Percentiles rank a stretch among this genome's conserved stretches.
phyloP scores from a whole-genome alignment of 1,139 yeast species.

The Scheffersomyces parashehatae region DNA sequence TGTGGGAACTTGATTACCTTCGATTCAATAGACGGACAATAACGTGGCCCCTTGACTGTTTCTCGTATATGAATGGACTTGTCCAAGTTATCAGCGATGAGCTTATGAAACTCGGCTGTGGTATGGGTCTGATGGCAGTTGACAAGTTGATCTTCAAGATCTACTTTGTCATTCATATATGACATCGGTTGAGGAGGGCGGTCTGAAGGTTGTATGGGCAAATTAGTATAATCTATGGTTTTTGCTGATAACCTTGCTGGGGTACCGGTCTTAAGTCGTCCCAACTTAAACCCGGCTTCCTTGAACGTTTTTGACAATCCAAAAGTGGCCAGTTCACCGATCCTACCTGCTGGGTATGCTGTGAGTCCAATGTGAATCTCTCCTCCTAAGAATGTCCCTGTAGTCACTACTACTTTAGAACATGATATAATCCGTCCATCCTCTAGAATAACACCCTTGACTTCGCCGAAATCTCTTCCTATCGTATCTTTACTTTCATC shows the following conservation, averaged over 20 bases:
- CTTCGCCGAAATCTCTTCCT: constrained; percentile 42
- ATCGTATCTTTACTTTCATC: constrained; percentile 21
- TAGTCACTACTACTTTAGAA: constrained; percentile 78
- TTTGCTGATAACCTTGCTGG: constrained; percentile 83
- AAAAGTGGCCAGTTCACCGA: constrained; percentile 89
- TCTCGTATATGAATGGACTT: constrained; percentile 89
- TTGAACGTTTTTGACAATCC: constrained; percentile 80
- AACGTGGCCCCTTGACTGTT: constrained; percentile 94
- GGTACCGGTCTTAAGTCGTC: constrained; percentile 94
- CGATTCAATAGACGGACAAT: constrained; percentile 95
- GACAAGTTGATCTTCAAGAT: constrained; percentile 57
- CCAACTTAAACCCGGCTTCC: constrained; percentile 78
- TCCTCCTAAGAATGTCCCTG: constrained; percentile 93
- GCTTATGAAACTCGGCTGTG: constrained; percentile 69
- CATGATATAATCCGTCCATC: constrained; percentile 65
- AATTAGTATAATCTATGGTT: constrained; percentile 63
- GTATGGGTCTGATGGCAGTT: constrained; percentile 80
- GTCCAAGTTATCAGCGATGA: constrained; percentile 69
- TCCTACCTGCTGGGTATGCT: constrained; percentile 84
- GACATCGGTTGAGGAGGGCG: constrained; percentile 88
- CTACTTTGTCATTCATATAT: constrained; percentile 68
- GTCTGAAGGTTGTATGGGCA: constrained; percentile 77
- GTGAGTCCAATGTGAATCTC: constrained; percentile 90
- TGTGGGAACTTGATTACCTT: constrained; percentile 81
- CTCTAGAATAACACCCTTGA: constrained; percentile 71